Conservation (phyloP, 495 filamentous ascomycete genomes). For the Evansstolkia leycettana region DNA sequence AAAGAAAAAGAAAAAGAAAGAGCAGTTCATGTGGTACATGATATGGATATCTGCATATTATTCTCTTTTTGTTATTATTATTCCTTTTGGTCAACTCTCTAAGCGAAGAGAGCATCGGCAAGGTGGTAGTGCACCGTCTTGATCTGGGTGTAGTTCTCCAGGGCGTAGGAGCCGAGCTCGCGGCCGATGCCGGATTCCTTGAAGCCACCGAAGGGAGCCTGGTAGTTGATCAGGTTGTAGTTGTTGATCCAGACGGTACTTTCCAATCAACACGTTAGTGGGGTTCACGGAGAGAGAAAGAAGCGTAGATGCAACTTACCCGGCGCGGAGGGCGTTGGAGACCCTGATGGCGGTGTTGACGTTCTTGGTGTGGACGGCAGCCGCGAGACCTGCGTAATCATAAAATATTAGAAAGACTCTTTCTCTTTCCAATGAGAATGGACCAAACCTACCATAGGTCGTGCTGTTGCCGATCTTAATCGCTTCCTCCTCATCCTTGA, state of each 20-base stretch:
- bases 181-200: constrained; percentile 90
- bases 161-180: constrained; percentile 84
- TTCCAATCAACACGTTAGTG: constrained; percentile 7
- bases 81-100: constrained; percentile 4
- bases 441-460: too few species aligned
- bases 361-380: constrained; percentile 85
- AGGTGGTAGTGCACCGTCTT: constrained; percentile 56
- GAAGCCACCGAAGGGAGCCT: constrained; percentile 81
- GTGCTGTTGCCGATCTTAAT: constrained; percentile 73
- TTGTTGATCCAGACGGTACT: constrained; percentile 90
- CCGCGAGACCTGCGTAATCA: constrained; percentile 83
- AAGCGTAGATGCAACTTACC: constrained; percentile 21
- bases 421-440: too few species aligned
- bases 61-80: too few species aligned
- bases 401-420: too few species aligned
- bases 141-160: constrained; percentile 84
- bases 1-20: too few species aligned
- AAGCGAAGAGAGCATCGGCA: constrained; percentile 50
- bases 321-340: constrained; percentile 67
- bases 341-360: constrained; percentile 89
- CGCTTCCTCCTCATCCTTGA: constrained; percentile 77
- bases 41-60: too few species aligned
- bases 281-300: neutral
- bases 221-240: constrained; percentile 78
- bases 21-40: too few species aligned